Evolutionary conservation across 192 early-diverging fungal genomes (phyloP), one percentile per base, ranked within the genome.

Genomic region (Dissophora ornata): DNA sequence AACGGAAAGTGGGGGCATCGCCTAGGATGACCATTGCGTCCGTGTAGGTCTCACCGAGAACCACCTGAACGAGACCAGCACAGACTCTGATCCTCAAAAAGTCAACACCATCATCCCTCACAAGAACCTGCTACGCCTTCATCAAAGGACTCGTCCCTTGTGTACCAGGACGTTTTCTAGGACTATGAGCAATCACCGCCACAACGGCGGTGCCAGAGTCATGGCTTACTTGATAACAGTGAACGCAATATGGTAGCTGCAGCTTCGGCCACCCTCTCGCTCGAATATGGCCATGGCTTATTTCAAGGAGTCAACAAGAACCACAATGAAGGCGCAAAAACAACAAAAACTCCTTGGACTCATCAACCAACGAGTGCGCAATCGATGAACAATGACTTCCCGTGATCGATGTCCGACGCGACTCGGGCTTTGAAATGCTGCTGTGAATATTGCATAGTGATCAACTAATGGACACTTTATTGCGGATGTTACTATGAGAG

Each of bases 351-450:
- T n/a, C n/a, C n/a, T n/a, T n/a, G n/a, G n/a, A n/a, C n/a, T 38
- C 59, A 62, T 26, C 64, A 67, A 12, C 36, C 7, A 9, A 5
- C 30, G 55, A 59, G 48, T 50, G 15, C 36, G 52, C 48, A 9
- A 34, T 67, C 30, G 58, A 71, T 13, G 22, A 60, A 12, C 33
- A 29, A 24, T 40, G 40, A 7, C 28, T 71, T 0, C 54, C 69
- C 6, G 53, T 57, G 26, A 24, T 36, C 10, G 61, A 38, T 8
- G 69, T 18, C 4, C 51, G 58, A 11, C 49, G 50, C 2, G 68
- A 71, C n/a, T 71, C 68, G 26, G 68, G 68, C 13, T 61, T 56
- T 29, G 34, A 71, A 22, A 16, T 62, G 8, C n/a, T 62, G 42
- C 24, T 41, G 42, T 71, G 59, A 62, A 55, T 7, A 42, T 13